Evolutionary conservation across 2,329 filamentous ascomycete species (phyloP), one percentile per base, ranked within the genome.

Genomic region (Huntiella abstrusa): DNA sequence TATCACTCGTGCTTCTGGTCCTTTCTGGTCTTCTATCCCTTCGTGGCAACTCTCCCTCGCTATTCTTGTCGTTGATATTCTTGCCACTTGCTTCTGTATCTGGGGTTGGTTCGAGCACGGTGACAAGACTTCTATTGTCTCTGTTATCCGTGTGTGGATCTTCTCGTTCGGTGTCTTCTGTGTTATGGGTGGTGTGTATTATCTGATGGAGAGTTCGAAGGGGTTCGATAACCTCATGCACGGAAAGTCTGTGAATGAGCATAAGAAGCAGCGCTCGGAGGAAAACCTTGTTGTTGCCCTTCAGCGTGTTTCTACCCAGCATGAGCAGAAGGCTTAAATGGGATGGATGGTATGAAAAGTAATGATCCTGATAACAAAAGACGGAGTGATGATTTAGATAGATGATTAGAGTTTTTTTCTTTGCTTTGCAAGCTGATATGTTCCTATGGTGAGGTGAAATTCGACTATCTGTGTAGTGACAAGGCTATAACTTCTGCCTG

Each of bases 231-330:
- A 17, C 16, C 16, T 17, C 16, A 17, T 17, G 16, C 16, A 17
- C 16, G 16, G 16, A 17, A 3, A 4, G 16, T 17, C 16, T 17
- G 16, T 17, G 16, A 17, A 17, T 91, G 77, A 79, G 63, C 79
- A 76, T 65, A 72, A 79, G 64, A 87, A 84, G 72, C 83, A 88
- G 67, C 73, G 83, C 56, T 83, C 79, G 40, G 71, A 88, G 52
- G 85, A 93, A 69, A 84, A 93, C 67, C 92, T 93, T 58, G 83
- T 91, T 61, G 83, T 92, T 59, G 86, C 82, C 51, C 72, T 92
- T 62, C 83, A 92, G 69, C 82, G 85, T 64, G 83, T 91, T 54
- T 88, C 84, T 46, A 91, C 82, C 51, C 83, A 91, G 66, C 85
- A 93, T 70, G 84, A 92, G 71, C 88, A 87, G 73, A 82, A 76